Evolutionary conservation across 2,329 filamentous ascomycete species (phyloP).

Genomic region (Colletotrichum lentis): DNA sequence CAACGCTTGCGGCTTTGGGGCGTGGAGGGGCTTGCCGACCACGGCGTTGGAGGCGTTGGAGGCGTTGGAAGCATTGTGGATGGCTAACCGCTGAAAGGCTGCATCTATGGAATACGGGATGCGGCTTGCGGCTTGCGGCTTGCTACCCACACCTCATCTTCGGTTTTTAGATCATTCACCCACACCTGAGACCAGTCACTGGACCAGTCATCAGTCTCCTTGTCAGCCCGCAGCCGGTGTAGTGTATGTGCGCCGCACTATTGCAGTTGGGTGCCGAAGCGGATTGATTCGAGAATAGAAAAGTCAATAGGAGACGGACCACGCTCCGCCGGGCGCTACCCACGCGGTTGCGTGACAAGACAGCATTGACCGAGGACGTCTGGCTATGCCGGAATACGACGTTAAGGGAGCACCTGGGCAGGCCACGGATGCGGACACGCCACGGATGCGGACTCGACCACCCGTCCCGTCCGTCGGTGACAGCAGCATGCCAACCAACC

Average conservation of each 20-base stretch:
- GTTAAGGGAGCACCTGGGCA: background rate
- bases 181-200: slow-evolving; percentile 6
- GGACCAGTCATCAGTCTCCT: slow-evolving; percentile 3
- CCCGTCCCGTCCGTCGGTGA: slow-evolving; percentile 23
- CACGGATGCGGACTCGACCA: slow-evolving; percentile 21
- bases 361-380: slow-evolving; percentile 18
- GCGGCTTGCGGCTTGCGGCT: slow-evolving; percentile 17
- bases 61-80: slow-evolving; percentile 6
- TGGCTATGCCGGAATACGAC: slow-evolving; percentile 11
- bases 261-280: slow-evolving; percentile 22
- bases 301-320: background rate
- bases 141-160: slow-evolving; percentile 8
- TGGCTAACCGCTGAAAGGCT: background rate
- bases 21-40: slow-evolving; percentile 5
- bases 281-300: slow-evolving; percentile 6
- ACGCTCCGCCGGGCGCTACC: slow-evolving; percentile 15
- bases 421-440: slow-evolving; percentile 27
- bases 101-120: slow-evolving; percentile 11
- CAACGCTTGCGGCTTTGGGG: slow-evolving; percentile 24
- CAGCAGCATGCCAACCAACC: slow-evolving; percentile 35
- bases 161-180: slow-evolving; percentile 8
- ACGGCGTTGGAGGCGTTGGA: slow-evolving; percentile 12
- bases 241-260: slow-evolving; percentile 7
- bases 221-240: slow-evolving; percentile 18
- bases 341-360: slow-evolving; percentile 20